These are phyloP conservation scores for Globisporangium takayamanum DNA, from an alignment of 352 stramenopile species.

Conservation along the genomic window DNA sequence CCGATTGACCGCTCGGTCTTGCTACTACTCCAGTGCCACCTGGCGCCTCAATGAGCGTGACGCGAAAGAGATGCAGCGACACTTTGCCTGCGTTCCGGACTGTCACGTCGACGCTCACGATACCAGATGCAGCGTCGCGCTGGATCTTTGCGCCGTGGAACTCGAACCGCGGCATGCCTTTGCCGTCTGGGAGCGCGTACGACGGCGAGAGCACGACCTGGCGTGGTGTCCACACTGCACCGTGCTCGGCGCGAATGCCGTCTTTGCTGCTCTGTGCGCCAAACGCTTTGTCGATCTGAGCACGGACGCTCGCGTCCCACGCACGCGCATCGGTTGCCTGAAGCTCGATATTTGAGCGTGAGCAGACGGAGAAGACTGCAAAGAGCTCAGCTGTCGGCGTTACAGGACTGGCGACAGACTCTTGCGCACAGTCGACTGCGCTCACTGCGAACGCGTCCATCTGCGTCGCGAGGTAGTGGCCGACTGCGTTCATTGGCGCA, in stretches of 20 bases:
- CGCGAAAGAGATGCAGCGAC: slow-evolving; percentile 39
- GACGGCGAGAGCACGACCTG: slow-evolving; percentile 24
- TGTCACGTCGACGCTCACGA: slow-evolving; percentile 27
- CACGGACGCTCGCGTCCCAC: slow-evolving; percentile 23
- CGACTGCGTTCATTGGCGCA: slow-evolving; percentile 26
- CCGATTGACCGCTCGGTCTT: neutral
- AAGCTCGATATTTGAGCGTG: slow-evolving; percentile 32
- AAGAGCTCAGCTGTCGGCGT: slow-evolving; percentile 24
- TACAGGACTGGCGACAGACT: slow-evolving; percentile 17
- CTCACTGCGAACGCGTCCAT: slow-evolving; percentile 32
- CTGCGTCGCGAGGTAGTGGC: slow-evolving; percentile 24
- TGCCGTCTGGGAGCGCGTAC: slow-evolving; percentile 31
- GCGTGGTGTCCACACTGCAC: slow-evolving; percentile 23
- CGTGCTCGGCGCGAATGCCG: slow-evolving; percentile 4
- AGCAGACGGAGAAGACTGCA: slow-evolving; percentile 33
- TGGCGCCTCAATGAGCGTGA: slow-evolving; percentile 18
- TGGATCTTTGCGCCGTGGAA: slow-evolving; percentile 29
- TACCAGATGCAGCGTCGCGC: slow-evolving; percentile 18
- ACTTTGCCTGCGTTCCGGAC: slow-evolving; percentile 37
- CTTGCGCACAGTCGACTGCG: slow-evolving; percentile 33
- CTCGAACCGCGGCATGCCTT: slow-evolving; percentile 33
- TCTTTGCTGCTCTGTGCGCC: slow-evolving; percentile 10
- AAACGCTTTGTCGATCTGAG: slow-evolving; percentile 14
- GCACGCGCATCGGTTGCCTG: slow-evolving; percentile 14
- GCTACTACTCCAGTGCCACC: neutral